phyloP scores from a whole-genome alignment of 179 eudicot species.

The Carnegiea gigantea region DNA sequence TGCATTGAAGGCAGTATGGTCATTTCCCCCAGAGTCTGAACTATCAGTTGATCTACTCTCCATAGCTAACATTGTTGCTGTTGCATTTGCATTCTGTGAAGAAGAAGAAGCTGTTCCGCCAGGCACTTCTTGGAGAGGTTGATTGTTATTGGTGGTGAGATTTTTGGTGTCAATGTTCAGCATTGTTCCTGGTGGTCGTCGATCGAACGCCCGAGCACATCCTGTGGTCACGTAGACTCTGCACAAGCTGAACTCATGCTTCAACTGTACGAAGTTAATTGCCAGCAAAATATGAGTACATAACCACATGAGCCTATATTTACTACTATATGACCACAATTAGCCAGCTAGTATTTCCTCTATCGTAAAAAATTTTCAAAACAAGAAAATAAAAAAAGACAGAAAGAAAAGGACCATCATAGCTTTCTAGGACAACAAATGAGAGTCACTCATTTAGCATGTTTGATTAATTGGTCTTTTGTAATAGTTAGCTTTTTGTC shows the following conservation, averaged over 20 bases:
- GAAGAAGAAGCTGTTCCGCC: not conserved
- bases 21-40: conserved; percentile 21
- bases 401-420: no score
- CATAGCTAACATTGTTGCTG: not conserved
- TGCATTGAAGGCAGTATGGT: not conserved
- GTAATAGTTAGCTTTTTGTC: no score
- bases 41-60: conserved; percentile 23
- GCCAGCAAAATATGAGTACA: not conserved
- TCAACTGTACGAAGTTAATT: conserved; percentile 31
- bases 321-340: not conserved
- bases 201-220: conserved; percentile 53
- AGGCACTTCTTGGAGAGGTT: not conserved
- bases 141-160: not conserved
- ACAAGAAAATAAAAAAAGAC: no score
- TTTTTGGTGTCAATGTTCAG: not conserved
- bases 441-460: no score
- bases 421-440: no score
- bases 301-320: not conserved
- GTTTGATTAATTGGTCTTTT: no score
- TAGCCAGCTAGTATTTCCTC: not conserved
- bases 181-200: conserved; percentile 43
- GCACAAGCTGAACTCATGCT: conserved; percentile 57
- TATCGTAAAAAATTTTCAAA: no score
- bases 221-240: conserved; percentile 58
- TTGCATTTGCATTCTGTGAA: conserved; percentile 7